Conservation (phyloP, 139 green algal genomes). For the Astrephomene gubernaculifera region DNA sequence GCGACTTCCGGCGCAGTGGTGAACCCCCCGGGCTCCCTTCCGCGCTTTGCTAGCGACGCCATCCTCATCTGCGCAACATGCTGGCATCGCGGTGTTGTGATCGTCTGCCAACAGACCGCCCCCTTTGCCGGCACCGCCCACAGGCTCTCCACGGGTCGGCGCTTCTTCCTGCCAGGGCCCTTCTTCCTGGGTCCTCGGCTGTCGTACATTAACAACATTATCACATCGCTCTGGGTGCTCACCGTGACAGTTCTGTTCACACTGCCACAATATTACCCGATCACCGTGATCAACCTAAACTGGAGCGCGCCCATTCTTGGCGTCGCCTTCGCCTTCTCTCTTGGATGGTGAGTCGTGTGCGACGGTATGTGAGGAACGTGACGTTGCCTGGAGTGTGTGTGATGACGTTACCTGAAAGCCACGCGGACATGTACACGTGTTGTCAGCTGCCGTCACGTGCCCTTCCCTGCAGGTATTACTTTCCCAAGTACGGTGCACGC, state of each 20-base stretch:
- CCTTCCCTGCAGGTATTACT: constrained; percentile 16
- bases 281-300: constrained; percentile 33
- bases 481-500: constrained; percentile 18
- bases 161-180: constrained; percentile 25
- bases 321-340: not conserved
- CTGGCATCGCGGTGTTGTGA: too few species aligned
- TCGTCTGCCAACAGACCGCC: not conserved
- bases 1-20: too few species aligned
- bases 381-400: too few species aligned
- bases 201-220: constrained; percentile 31
- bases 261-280: constrained; percentile 34
- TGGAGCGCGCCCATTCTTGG: constrained; percentile 34
- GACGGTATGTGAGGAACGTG: too few species aligned
- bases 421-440: too few species aligned
- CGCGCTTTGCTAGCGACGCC: too few species aligned
- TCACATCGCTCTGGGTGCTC: constrained; percentile 7
- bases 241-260: constrained; percentile 37
- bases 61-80: too few species aligned
- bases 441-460: not conserved
- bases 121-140: not conserved
- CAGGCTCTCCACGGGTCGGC: not conserved
- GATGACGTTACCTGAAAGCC: too few species aligned
- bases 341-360: constrained; percentile 27
- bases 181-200: constrained; percentile 10
- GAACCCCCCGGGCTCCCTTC: too few species aligned